phyloP scores from a whole-genome alignment of 164 flowering plant species.

The Macadamia integrifolia region DNA sequence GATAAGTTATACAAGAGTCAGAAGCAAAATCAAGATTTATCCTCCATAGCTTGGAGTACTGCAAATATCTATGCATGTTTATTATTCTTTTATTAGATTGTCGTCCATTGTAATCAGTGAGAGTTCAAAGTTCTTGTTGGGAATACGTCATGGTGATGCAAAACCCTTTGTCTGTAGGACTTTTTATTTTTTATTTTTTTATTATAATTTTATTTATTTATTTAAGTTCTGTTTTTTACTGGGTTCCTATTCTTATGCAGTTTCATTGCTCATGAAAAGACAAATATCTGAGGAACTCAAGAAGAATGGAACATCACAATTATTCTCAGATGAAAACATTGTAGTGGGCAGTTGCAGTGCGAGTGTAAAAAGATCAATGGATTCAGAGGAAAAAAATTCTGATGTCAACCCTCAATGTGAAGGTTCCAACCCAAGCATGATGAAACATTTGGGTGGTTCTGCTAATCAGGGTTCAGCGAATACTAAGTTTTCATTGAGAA shows the following conservation, averaged over 20 bases:
- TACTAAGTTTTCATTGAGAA: conserved; percentile 4
- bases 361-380: conserved; percentile 15
- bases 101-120: not conserved
- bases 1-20: not conserved
- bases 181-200: not conserved
- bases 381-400: conserved; percentile 9
- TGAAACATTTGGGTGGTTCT: too few species aligned
- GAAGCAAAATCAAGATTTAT: not conserved
- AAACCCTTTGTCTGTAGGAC: not conserved
- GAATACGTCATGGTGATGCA: not conserved
- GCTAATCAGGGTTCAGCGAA: conserved; percentile 10
- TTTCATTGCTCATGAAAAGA: conserved; percentile 61
- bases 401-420: conserved; percentile 15
- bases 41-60: not conserved
- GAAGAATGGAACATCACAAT: conserved; percentile 15
- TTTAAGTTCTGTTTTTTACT: conserved; percentile 7
- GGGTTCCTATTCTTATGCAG: conserved; percentile 32
- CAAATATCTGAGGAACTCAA: conserved; percentile 27
- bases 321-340: conserved; percentile 17
- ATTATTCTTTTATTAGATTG: not conserved
- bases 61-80: not conserved
- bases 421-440: conserved; percentile 5
- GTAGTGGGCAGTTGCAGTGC: conserved; percentile 17
- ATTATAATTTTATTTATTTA: too few species aligned
- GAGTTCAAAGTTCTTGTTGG: not conserved